These are phyloP conservation scores for Dimocarpus longan DNA, from an alignment of 345 rosid genomes.

Conservation along the genomic window DNA sequence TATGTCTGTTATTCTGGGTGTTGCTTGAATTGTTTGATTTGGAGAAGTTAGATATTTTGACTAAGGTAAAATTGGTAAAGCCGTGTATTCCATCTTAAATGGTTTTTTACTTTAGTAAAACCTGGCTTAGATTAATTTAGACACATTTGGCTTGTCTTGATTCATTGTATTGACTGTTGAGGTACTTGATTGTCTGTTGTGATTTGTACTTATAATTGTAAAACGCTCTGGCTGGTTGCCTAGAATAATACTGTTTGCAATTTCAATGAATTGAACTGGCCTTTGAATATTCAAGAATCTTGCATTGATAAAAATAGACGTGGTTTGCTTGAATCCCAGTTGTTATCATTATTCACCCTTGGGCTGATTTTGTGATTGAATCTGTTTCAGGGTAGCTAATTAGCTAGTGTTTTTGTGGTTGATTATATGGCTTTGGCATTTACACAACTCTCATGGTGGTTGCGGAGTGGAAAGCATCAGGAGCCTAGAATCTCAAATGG, in stretches of 20 bases:
- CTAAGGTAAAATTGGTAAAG: conserved; percentile 26
- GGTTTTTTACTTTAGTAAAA: background rate
- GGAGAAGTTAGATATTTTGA: background rate
- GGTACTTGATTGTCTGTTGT: background rate
- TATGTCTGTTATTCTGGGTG: background rate
- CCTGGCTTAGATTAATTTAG: background rate
- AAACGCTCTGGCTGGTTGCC: background rate
- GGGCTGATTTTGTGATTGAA: background rate
- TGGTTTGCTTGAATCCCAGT: background rate
- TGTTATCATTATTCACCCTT: background rate
- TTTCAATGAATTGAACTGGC: background rate
- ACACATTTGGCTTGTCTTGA: conserved; percentile 12
- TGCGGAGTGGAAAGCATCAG: conserved; percentile 59
- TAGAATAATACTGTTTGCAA: background rate
- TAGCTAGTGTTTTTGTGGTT: conserved; percentile 10
- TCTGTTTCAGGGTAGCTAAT: conserved; percentile 17
- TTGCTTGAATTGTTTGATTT: conserved; percentile 8
- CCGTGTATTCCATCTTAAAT: background rate
- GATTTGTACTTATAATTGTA: background rate
- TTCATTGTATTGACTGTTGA: conserved; percentile 23
- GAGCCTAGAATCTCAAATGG: conserved; percentile 49
- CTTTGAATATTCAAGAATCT: background rate
- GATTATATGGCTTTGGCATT: conserved; percentile 57
- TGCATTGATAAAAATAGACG: background rate
- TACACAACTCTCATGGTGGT: conserved; percentile 65